Evolutionary conservation across 176 grass and related monocot species (phyloP).

Genomic region (Avena atlantica): DNA sequence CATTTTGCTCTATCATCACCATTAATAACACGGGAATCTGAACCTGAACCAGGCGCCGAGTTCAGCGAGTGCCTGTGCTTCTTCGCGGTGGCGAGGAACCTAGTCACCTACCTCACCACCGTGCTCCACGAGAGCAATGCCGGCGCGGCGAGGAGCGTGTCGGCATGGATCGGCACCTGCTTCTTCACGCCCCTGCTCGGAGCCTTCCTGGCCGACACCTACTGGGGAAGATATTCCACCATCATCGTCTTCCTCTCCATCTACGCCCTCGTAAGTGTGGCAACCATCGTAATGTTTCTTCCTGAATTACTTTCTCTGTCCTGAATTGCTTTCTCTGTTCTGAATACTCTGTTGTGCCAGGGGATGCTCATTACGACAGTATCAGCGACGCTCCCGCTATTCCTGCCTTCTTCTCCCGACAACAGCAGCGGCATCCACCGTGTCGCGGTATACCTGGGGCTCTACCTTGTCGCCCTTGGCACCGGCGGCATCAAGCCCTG

Average conservation of each 20-base stretch:
- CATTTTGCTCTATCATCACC: background rate
- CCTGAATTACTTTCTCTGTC: background rate
- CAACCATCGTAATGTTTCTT: background rate
- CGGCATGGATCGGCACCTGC: background rate
- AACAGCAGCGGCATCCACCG: background rate
- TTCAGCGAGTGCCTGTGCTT: constrained; percentile 18
- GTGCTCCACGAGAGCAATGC: constrained; percentile 23
- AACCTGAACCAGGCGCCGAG: background rate
- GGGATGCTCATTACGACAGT: constrained; percentile 23
- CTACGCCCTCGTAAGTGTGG: background rate
- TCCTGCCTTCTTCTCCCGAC: background rate
- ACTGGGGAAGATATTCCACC: constrained; percentile 16
- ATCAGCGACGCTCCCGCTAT: background rate
- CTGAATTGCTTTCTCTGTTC: too few relatives aligned
- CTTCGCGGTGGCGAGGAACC: background rate
- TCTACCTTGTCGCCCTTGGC: background rate
- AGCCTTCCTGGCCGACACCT: constrained; percentile 21
- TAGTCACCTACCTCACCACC: constrained; percentile 17
- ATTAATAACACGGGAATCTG: too few relatives aligned
- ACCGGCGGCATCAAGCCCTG: constrained; percentile 12
- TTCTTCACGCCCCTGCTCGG: constrained; percentile 8
- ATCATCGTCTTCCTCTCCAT: constrained; percentile 1
- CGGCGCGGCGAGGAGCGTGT: background rate
- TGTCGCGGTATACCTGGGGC: background rate
- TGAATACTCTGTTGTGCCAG: background rate